Evolutionary conservation across 108 stramenopile genomes (phyloP).

Genomic region (Pelagomonas calceolata): DNA sequence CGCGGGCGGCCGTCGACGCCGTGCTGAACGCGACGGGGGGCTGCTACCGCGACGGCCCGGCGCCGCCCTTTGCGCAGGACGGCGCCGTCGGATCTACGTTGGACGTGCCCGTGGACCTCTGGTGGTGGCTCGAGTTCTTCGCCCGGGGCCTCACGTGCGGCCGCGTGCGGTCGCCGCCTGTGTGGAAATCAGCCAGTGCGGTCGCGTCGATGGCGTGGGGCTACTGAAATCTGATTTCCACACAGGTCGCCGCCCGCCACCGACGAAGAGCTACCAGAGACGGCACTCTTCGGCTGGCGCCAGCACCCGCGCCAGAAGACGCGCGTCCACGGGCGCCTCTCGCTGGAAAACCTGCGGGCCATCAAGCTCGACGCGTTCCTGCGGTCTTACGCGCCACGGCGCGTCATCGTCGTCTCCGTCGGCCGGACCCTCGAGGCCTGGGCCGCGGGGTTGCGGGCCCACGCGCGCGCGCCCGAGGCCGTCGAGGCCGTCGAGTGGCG

Average conservation of each 20-base stretch:
- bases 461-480: background rate
- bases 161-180: background rate
- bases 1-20: background rate
- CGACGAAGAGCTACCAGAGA: too few relatives aligned
- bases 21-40: background rate
- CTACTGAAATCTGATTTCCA: too few relatives aligned
- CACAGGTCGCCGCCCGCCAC: too few relatives aligned
- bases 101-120: background rate
- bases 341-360: conserved; percentile 6
- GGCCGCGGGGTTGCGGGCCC: background rate
- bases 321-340: conserved; percentile 7
- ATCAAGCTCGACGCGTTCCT: conserved; percentile 5
- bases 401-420: background rate
- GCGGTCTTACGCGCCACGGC: too few relatives aligned
- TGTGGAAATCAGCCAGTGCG: too few relatives aligned
- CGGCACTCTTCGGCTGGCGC: conserved; percentile 1
- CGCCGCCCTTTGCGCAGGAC: background rate
- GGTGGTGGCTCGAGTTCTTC: background rate
- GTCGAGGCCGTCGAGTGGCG: conserved; percentile 6
- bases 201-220: too few relatives aligned
- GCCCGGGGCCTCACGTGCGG: background rate
- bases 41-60: background rate
- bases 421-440: conserved; percentile 2
- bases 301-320: conserved; percentile 12
- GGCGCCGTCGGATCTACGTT: background rate